Evolutionary conservation across 257 asterid genomes (phyloP).

Genomic region (Nicotiana attenuata): DNA sequence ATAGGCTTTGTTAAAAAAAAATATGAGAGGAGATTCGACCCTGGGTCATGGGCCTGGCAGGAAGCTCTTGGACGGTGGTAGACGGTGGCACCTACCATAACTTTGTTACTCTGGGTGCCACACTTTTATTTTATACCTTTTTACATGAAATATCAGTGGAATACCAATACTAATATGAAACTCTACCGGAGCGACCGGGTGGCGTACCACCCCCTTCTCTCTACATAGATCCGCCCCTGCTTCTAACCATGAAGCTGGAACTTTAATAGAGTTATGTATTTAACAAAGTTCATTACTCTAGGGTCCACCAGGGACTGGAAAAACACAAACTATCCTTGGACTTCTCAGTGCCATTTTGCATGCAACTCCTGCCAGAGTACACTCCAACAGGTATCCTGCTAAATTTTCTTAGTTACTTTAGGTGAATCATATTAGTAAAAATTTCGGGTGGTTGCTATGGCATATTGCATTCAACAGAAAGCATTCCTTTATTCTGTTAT

Average conservation of each 20-base stretch:
- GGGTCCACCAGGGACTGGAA: conserved; percentile 99
- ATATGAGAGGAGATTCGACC: no score
- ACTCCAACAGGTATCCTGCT: conserved; percentile 49
- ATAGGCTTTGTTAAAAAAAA: no score
- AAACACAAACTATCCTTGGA: conserved; percentile 98
- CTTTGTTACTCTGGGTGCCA: no score
- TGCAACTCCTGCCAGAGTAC: conserved; percentile 94
- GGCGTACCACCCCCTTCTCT: no score
- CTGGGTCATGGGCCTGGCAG: no score
- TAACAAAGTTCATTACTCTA: conserved; percentile 39
- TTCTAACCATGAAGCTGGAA: neutral
- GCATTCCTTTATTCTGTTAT: neutral
- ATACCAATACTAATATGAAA: no score
- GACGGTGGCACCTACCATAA: no score
- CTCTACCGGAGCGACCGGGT: no score
- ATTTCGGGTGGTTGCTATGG: neutral
- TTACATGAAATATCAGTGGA: no score
- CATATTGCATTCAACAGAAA: neutral
- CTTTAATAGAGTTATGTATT: conserved; percentile 12
- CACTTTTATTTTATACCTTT: no score
- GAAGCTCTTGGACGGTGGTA: no score
- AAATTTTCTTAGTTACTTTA: neutral
- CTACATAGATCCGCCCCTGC: no score
- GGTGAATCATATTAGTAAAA: neutral
- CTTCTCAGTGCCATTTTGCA: conserved; percentile 91